Conservation (phyloP, 768 basidiomycete genomes). For the Sporobolomyces phaffii region DNA sequence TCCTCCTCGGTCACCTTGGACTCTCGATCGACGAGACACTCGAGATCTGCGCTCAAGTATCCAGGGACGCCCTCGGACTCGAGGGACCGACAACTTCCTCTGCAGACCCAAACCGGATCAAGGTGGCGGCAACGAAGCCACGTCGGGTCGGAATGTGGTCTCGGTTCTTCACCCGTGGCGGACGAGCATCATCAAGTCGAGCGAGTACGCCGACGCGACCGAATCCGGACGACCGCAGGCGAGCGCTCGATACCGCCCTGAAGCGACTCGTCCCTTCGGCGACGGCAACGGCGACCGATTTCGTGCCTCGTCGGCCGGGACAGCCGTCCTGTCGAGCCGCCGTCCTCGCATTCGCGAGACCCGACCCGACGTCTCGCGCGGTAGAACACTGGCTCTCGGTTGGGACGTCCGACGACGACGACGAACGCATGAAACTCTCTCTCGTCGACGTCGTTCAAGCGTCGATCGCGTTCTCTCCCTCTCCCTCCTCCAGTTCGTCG, state of each 20-base stretch:
- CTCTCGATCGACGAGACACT: slow-evolving; percentile 5
- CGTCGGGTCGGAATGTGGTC: slow-evolving; percentile 3
- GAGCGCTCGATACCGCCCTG: slow-evolving; percentile 5
- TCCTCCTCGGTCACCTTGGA: slow-evolving; percentile 17
- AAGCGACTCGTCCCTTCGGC: neutral
- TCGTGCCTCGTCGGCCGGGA: neutral
- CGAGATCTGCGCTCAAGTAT: slow-evolving; percentile 1
- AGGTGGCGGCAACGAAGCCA: neutral
- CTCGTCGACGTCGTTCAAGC: slow-evolving; percentile 16
- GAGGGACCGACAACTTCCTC: neutral
- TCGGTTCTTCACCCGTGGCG: neutral
- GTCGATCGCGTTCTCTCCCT: slow-evolving; percentile 3
- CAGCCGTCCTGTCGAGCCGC: neutral
- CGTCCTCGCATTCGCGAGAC: slow-evolving; percentile 5
- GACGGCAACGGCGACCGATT: too few species aligned
- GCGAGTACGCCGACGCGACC: neutral
- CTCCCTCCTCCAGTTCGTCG: neutral
- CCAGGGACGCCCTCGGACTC: slow-evolving; percentile 7
- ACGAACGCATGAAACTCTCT: neutral
- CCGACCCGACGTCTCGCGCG: neutral
- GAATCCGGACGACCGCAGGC: neutral
- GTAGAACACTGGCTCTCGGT: neutral
- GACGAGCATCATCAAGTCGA: neutral
- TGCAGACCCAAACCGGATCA: too few species aligned
- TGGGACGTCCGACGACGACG: too few species aligned